A percentile compares a stretch with the other conserved stretches of the same genome.
Conservation (phyloP, 352 stramenopile species). For the Phytophthora sojae region DNA sequence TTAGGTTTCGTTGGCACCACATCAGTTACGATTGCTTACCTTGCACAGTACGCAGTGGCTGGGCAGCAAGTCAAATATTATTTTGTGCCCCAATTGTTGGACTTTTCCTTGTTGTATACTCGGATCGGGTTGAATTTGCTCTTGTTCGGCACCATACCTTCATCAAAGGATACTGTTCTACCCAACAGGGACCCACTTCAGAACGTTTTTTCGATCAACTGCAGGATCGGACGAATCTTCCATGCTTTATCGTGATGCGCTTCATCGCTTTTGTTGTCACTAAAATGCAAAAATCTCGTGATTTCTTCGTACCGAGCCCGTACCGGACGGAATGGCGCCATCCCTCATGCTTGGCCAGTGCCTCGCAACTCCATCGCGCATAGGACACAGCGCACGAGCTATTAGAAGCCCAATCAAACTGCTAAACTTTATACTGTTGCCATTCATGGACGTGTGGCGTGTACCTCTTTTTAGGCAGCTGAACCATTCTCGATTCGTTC, state of each 20-base stretch:
- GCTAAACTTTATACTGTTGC: too few relatives aligned
- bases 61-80: conserved; percentile 31
- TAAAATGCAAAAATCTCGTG: conserved; percentile 22
- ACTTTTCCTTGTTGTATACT: conserved; percentile 29
- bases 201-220: conserved; percentile 27
- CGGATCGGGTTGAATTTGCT: conserved; percentile 21
- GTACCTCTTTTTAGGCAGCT: too few relatives aligned
- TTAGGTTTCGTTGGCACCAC: conserved; percentile 12
- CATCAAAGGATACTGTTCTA: conserved; percentile 12
- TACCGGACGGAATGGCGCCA: conserved; percentile 5
- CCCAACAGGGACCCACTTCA: conserved; percentile 8
- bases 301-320: conserved; percentile 18
- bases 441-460: too few relatives aligned
- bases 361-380: not conserved
- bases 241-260: conserved; percentile 11
- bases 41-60: conserved; percentile 11
- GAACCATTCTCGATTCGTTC: too few relatives aligned
- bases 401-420: not conserved
- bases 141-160: conserved; percentile 17
- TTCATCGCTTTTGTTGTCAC: not conserved
- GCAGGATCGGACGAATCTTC: conserved; percentile 7
- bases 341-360: not conserved
- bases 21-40: conserved; percentile 11
- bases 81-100: conserved; percentile 26
- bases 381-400: not conserved